Percentiles rank a stretch among this genome's conserved stretches.
phyloP scores from a whole-genome alignment of 208 protist species.

The Porcisia deanei region DNA sequence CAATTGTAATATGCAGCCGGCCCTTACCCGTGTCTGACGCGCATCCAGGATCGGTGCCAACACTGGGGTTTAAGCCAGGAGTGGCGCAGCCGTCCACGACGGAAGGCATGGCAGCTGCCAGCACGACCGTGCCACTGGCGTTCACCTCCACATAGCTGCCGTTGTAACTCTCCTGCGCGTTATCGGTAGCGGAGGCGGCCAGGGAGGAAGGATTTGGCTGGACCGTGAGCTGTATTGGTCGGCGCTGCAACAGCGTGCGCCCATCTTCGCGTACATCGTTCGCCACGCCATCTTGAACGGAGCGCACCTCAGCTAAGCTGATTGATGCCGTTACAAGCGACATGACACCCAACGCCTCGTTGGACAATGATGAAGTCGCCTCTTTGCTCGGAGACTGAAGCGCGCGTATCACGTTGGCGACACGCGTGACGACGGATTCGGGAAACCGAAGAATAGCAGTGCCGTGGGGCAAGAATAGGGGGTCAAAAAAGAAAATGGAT shows the following conservation, averaged over 20 bases:
- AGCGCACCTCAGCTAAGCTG: slow-evolving; percentile 67
- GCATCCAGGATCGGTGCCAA: slow-evolving; percentile 11
- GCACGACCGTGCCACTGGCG: slow-evolving; percentile 55
- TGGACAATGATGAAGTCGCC: neutral
- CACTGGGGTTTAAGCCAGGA: neutral
- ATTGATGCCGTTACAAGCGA: slow-evolving; percentile 31
- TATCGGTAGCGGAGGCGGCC: neutral
- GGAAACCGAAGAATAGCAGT: neutral
- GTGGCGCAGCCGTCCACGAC: slow-evolving; percentile 55
- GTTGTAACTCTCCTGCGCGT: slow-evolving; percentile 38
- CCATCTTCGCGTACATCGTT: slow-evolving; percentile 77
- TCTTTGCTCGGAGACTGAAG: neutral
- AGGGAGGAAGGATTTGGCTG: slow-evolving; percentile 22
- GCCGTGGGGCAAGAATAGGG: neutral
- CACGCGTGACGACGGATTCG: neutral
- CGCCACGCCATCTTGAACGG: slow-evolving; percentile 70
- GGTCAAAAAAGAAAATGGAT: too few species aligned
- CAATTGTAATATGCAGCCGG: slow-evolving; percentile 68
- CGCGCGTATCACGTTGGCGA: too few species aligned
- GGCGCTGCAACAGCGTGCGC: slow-evolving; percentile 77
- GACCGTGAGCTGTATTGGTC: slow-evolving; percentile 41
- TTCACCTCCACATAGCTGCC: slow-evolving; percentile 67
- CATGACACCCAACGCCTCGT: slow-evolving; percentile 8
- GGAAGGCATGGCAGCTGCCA: slow-evolving; percentile 61
- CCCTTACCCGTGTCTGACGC: slow-evolving; percentile 24